Percentiles rank a stretch among this genome's conserved stretches.
Evolutionary conservation across 805 yeast genomes (phyloP).

Genomic region (Starmerella sirachaensis): DNA sequence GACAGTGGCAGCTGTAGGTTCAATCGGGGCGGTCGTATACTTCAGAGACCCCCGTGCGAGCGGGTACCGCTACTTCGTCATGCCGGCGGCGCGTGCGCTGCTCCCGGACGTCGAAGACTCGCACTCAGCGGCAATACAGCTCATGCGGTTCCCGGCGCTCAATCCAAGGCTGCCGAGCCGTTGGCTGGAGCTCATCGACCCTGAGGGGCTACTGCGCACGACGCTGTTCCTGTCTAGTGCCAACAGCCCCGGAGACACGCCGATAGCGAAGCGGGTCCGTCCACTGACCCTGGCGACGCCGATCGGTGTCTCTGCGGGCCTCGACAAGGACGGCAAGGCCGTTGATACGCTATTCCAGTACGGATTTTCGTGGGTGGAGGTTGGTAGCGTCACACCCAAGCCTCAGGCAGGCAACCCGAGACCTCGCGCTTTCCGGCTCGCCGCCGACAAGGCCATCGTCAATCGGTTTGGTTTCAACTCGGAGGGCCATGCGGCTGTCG

Average conservation of each 20-base stretch:
- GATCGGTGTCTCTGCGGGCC: conserved; percentile 88
- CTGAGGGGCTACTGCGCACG: conserved; percentile 23
- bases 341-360: conserved; percentile 63
- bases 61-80: conserved; percentile 63
- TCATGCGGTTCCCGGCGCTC: conserved; percentile 39
- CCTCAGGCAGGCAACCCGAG: conserved; percentile 93
- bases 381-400: conserved; percentile 84
- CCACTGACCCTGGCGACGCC: conserved; percentile 49
- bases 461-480: conserved; percentile 94
- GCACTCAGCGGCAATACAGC: conserved; percentile 60
- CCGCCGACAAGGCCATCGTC: conserved; percentile 78
- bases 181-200: conserved; percentile 26
- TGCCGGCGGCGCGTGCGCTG: conserved; percentile 59
- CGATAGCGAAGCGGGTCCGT: conserved; percentile 23
- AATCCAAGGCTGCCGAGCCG: conserved; percentile 23
- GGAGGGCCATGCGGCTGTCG: conserved; percentile 67
- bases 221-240: conserved; percentile 20
- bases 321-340: conserved; percentile 88
- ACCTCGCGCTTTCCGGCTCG: conserved; percentile 81
- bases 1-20: conserved; percentile 19
- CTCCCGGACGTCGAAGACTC: conserved; percentile 74
- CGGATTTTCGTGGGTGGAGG: conserved; percentile 84
- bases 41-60: conserved; percentile 68
- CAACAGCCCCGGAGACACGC: too few relatives aligned
- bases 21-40: conserved; percentile 38